A percentile compares a stretch with the other conserved stretches of the same genome.
These are phyloP conservation scores for Wickerhamiella galacta DNA, from an alignment of 805 yeast species.

Conservation along the genomic window DNA sequence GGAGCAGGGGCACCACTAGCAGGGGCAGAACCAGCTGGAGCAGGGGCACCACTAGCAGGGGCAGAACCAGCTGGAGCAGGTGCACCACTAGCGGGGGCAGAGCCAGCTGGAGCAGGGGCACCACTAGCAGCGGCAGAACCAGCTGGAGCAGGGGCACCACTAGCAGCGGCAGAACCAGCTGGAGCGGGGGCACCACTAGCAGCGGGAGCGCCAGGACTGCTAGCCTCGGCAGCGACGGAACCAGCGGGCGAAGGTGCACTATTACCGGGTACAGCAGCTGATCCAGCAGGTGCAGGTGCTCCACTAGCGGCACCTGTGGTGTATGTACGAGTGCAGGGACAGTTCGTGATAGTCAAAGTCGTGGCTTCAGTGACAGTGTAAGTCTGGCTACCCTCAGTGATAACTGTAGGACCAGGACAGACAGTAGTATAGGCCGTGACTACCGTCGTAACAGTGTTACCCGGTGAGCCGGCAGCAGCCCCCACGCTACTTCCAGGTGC, in stretches of 20 bases:
- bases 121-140: too few relatives aligned
- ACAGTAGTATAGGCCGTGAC: slow-evolving; percentile 20
- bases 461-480: too few relatives aligned
- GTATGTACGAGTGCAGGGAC: slow-evolving; percentile 58
- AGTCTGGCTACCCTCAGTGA: slow-evolving; percentile 43
- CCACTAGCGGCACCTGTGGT: slow-evolving; percentile 11
- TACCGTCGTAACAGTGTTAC: slow-evolving; percentile 5
- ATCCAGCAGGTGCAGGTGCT: slow-evolving; percentile 7
- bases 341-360: slow-evolving; percentile 64
- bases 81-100: too few relatives aligned
- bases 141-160: too few relatives aligned
- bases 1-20: too few relatives aligned
- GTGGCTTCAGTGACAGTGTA: slow-evolving; percentile 56
- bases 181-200: too few relatives aligned
- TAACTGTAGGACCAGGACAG: slow-evolving; percentile 52
- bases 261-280: slow-evolving; percentile 26
- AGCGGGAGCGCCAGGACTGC: slow-evolving; percentile 19
- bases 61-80: too few relatives aligned
- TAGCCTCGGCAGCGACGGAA: slow-evolving; percentile 2
- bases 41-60: too few relatives aligned
- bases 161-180: too few relatives aligned
- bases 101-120: too few relatives aligned
- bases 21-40: too few relatives aligned
- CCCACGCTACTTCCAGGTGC: slow-evolving; percentile 19
- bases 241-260: slow-evolving; percentile 18